phyloP scores from a whole-genome alignment of 768 basidiomycete species.

The Lactarius akahatsu region DNA sequence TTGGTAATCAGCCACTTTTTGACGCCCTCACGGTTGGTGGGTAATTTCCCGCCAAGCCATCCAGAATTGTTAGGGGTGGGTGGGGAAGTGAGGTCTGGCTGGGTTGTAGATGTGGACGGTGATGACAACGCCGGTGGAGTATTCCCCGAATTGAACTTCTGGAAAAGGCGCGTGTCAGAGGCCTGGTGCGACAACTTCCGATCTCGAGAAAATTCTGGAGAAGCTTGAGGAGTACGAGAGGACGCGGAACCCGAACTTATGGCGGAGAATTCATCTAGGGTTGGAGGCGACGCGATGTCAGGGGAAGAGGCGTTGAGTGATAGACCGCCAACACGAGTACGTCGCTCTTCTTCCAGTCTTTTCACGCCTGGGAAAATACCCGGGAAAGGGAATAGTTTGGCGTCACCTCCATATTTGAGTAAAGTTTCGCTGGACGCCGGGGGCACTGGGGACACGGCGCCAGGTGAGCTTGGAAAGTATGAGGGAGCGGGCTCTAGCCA shows the following conservation, averaged over 20 bases:
- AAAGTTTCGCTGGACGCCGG: conserved; percentile 68
- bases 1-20: conserved; percentile 75
- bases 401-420: conserved; percentile 61
- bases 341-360: conserved; percentile 66
- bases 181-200: conserved; percentile 65
- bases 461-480: conserved; percentile 49
- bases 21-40: conserved; percentile 74
- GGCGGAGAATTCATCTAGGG: conserved; percentile 45
- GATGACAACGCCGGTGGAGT: conserved; percentile 43
- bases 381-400: conserved; percentile 89
- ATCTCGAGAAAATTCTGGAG: conserved; percentile 54
- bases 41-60: conserved; percentile 50
- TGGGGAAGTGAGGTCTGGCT: conserved; percentile 46
- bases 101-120: conserved; percentile 47
- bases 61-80: conserved; percentile 38
- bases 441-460: conserved; percentile 75
- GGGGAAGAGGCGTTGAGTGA: conserved; percentile 50
- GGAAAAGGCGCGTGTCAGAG: conserved; percentile 63
- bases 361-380: conserved; percentile 89
- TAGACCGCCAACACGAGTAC: conserved; percentile 55
- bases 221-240: conserved; percentile 47
- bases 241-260: conserved; percentile 47
- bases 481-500: conserved; percentile 22
- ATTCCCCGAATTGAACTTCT: conserved; percentile 47
- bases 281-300: conserved; percentile 46